Evolutionary conservation across 345 rosid species (phyloP), one percentile per base, ranked within the genome.

Genomic region (Euphorbia lathyris): DNA sequence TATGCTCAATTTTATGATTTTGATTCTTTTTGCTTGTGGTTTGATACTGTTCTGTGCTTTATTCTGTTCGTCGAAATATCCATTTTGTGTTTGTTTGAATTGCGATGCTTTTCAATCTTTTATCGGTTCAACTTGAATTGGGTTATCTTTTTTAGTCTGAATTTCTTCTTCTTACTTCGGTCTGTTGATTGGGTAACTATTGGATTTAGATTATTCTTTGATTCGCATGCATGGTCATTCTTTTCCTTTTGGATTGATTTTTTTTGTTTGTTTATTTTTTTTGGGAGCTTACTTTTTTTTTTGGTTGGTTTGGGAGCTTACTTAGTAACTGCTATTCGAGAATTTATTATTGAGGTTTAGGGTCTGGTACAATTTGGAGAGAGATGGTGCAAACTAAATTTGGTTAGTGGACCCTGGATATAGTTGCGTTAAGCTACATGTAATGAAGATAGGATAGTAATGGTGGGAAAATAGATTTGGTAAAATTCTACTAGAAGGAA

Each of bases 51-150:
- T 34, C 51, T 72, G 29, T 22, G 55, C 30, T 73, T n/a, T 58
- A 11, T 29, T 65, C 19, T 13, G 52, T 60, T 69, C 32, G 3
- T 48, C 9, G 29, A 56, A 70, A 25, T 22, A 45, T 36, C 58
- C 55, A 8, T 68, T 65, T 43, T 22, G 20, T 12, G 29, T 69
- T 67, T 32, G 25, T 6, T 38, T 61, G 32, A 51, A 60, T 47
- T 66, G 57, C 51, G 77, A 48, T 69, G 58, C 38, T 48, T 58
- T 52, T 70, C 58, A 14, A 50, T 67, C 50, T 40, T 56, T 73
- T 22, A 14, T 62, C 0, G 60, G 47, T 83, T 61, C 13, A 20
- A 69, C 64, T 77, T 78, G 79, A 55, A 67, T 66, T 72, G 29
- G 56, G 52, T 72, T 66, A 38, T 30, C 51, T 38, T 58, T 4